A percentile compares a stretch with the other conserved stretches of the same genome.
phyloP scores from a whole-genome alignment of 306 rosid genomes.

The Vigna angularis region DNA sequence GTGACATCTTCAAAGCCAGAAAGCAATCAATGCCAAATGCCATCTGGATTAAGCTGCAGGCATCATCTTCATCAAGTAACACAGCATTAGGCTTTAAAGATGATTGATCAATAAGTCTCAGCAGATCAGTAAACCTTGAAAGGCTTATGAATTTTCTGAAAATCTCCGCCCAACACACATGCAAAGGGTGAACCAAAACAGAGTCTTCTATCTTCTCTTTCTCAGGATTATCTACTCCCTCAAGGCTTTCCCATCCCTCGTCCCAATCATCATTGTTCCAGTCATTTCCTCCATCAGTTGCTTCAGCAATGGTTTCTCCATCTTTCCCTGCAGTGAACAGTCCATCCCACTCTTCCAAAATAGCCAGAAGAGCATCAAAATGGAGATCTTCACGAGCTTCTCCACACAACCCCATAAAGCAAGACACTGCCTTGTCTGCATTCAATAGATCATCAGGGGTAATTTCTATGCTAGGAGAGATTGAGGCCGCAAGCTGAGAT shows the following conservation, averaged over 20 bases:
- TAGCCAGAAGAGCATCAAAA: conserved; percentile 65
- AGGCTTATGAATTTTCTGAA: conserved; percentile 63
- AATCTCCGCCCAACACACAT: conserved; percentile 79
- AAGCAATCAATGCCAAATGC: conserved; percentile 67
- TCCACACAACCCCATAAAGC: conserved; percentile 76
- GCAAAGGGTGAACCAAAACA: conserved; percentile 73
- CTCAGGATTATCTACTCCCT: conserved; percentile 65
- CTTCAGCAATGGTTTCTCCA: conserved; percentile 58
- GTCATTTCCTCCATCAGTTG: conserved; percentile 68
- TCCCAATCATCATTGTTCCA: conserved; percentile 95
- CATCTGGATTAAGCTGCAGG: conserved; percentile 59
- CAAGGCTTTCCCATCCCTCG: conserved; percentile 98
- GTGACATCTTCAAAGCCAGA: conserved; percentile 68
- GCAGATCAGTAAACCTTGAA: conserved; percentile 67
- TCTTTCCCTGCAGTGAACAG: conserved; percentile 60
- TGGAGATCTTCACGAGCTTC: conserved; percentile 68
- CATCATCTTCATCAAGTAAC: conserved; percentile 80
- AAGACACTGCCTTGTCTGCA: conserved; percentile 72
- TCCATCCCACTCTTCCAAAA: conserved; percentile 95
- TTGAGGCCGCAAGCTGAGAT: conserved; percentile 76
- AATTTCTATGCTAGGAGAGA: conserved; percentile 81
- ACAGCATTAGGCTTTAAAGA: conserved; percentile 55
- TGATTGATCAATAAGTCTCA: conserved; percentile 76
- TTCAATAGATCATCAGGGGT: conserved; percentile 69
- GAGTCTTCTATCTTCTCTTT: conserved; percentile 52